Base-by-base conservation (phyloP, 139 green algal species). In the Chlamydomonas urium region DNA sequence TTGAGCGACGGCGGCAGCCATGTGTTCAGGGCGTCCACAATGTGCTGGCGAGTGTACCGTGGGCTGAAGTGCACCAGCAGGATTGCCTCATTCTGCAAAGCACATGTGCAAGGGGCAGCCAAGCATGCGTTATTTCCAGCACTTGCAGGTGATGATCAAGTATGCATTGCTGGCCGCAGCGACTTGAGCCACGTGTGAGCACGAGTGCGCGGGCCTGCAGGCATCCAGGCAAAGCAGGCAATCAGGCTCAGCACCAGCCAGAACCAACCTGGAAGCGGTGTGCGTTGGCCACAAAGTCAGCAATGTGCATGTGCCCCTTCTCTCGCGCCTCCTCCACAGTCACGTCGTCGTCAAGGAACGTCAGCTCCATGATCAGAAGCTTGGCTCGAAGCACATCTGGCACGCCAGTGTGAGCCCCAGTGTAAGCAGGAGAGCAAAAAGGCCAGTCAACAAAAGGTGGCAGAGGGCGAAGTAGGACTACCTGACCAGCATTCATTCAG, bases 1-100 rank as follows among this genome's bases (percentile, higher is more conserved):
- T 48, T 37, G 4, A 94, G 62, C 1, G 36, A 28, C 1, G 82
- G 69, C 0, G 89, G 87, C 61, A 94, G 79, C 47, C 74, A 76
- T 0, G 72, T 71, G 28, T 84, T 78, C 5, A 94, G 56, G 1
- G 76, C 74, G 3, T 83, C 65, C 0, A 88, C 1, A 17, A 94
- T 88, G n/a, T 81, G 37, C 31, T 36, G 36, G 4, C 77, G 74
- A 5, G 68, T 88, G 83, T 93, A 93, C 17, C 90, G 79, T 4
- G 87, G 69, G 10, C 65, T 85, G 75, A 94, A 93, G 78, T 97
- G 91, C 53, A 93, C 90, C 29, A 97, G 79, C 50, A 97, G 65
- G 62, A 96, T 91, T 37, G 75, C 79, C 71, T 93, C 87, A 62
- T 93, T 94, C 75, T 95, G 77, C 37, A 72, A 47, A 72, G 14